Percentiles rank a stretch among this genome's conserved stretches.
phyloP scores from a whole-genome alignment of 306 rosid species.

The Trifolium subterraneum region DNA sequence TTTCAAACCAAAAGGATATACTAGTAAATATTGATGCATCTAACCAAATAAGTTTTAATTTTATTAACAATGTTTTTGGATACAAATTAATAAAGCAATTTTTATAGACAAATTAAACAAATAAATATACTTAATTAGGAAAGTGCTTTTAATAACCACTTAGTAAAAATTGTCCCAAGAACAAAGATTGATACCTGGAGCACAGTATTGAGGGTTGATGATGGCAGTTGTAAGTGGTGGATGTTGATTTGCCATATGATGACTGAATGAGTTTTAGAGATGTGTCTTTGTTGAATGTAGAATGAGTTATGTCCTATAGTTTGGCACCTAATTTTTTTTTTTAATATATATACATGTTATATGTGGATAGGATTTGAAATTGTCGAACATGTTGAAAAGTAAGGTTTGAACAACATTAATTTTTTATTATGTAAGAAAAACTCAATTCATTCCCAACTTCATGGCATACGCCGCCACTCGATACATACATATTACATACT shows the following conservation, averaged over 20 bases:
- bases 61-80: neutral
- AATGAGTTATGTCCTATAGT: neutral
- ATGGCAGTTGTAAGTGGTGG: neutral
- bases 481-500: too few species aligned
- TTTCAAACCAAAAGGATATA: neutral
- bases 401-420: neutral
- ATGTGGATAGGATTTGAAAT: neutral
- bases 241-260: constrained; percentile 4
- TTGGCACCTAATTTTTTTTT: neutral
- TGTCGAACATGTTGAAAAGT: constrained; percentile 9
- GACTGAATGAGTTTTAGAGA: neutral
- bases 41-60: too few species aligned
- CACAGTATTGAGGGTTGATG: neutral
- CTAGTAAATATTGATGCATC: neutral
- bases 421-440: too few species aligned
- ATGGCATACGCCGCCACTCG: too few species aligned
- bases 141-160: neutral
- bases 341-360: neutral
- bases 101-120: neutral
- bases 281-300: neutral
- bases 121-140: too few species aligned
- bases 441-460: neutral
- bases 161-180: neutral
- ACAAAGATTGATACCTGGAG: constrained; percentile 21
- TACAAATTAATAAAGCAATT: too few species aligned